Base-by-base conservation (phyloP, 2,329 filamentous ascomycete genomes). In the Aspergillus fructus region DNA sequence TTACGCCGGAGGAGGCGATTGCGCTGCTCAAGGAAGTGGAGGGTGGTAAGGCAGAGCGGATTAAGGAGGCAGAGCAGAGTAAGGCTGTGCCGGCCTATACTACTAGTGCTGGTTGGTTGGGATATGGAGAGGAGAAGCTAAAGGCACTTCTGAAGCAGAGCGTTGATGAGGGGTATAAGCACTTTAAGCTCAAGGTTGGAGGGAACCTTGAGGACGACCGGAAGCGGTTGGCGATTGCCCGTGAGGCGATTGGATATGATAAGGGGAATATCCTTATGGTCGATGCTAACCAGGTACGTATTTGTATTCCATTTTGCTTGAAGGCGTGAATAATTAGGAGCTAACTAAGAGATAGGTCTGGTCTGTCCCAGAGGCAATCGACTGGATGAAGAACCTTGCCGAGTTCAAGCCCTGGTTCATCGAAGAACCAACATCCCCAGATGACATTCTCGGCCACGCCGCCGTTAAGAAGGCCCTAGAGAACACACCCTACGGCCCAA, bases 131-230 rank as follows among this genome's bases (percentile, higher is more conserved):
- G 75, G 90, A 91, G 61, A 94, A 93, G 82, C 90, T 96, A 89
- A 87, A 86, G 78, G 77, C 72, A 0, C 75, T 96, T 59, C 77
- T 96, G 62, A 76, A 85, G 59, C 88, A 94, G 76, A 93, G 90
- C 17, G 82, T 94, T 48, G 79, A 78, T 47, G 85, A 89, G 62
- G 92, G 92, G 9, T 96, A 94, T 77, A 82, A 76, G 60, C 87
- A 96, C 78, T 96, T 96, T 79, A 96, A 96, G 82, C 79, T 96
- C 73, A 96, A 96, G 80, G 91, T 96, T 46, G 91, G 91, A 40
- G 84, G 83, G 11, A 85, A 83, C 64, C 69, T 96, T 15, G 88
- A 87, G 64, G 85, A 88, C 61, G 91, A 96, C 74, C 82, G 83
- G 66, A 80, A 83, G 58, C 81, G 92, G 4, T 78, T 96, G 65